Evolutionary conservation across 345 rosid genomes (phyloP), one percentile per base, ranked within the genome.

Genomic region (Dipteronia sinensis): DNA sequence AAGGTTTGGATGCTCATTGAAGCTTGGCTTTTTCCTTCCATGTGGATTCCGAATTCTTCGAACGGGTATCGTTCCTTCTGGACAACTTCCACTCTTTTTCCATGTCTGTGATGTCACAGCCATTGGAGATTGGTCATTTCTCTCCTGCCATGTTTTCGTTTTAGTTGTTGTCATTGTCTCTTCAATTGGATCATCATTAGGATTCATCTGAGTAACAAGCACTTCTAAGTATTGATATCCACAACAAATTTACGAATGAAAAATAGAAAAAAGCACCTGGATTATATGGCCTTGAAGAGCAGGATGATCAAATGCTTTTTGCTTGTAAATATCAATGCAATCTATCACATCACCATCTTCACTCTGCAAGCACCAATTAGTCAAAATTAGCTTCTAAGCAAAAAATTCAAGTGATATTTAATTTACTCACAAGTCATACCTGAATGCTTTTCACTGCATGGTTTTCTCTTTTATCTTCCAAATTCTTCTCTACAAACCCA

Each of bases 311-410:
- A 87, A 84, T 74, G 88, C 85, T 15, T 87, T 83, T 31, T 91
- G 91, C 74, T 83, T 84, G 68, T 91, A 79, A 49, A 87, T 80
- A 25, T 82, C 88, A 23, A 89, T 69, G 34, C 95, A 88, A 67
- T 87, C 90, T 17, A 88, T 86, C 27, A 78, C 69, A 63, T 88
- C 88, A 19, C 88, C 87, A 80, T 89, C 90, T 82, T 87, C 86
- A 78, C 88, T 86, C 93, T 87, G 44, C 66, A 66, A 17, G 23
- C 65, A 74, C 61, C 19, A 46, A 38, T 8, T 22, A 40, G 67
- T 61, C 23, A 34, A 47, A 6, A 51, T 51, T 15, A 53, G 64
- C 19, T 70, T 27, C 19, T 47, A 44, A 46, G 40, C 10, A 47
- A 20, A 55, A 46, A 16, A 3, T 44, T 40, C n/a, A 4, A 58